Evolutionary conservation across 305 asterid genomes (phyloP).

Genomic region (Rubia tinctorum): DNA sequence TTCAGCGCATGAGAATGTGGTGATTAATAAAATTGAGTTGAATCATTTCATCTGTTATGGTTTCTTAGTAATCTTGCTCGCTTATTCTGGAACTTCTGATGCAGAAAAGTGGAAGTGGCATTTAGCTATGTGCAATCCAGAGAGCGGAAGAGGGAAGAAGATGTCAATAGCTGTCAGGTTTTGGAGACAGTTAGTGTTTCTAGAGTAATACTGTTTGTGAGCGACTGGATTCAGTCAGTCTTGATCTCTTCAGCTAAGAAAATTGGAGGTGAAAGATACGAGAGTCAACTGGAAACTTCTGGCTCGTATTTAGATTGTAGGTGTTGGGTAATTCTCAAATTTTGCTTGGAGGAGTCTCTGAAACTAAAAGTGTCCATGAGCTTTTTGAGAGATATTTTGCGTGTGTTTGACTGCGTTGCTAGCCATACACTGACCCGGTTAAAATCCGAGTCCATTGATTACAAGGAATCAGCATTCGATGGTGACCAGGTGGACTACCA

Average conservation of each 20-base stretch:
- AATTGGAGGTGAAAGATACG: constrained; percentile 35
- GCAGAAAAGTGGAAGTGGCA: constrained; percentile 79
- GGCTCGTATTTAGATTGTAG: constrained; percentile 57
- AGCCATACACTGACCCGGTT: constrained; percentile 39
- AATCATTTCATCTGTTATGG: not conserved
- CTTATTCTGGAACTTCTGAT: constrained; percentile 22
- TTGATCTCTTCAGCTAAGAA: constrained; percentile 64
- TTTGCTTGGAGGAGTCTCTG: constrained; percentile 75
- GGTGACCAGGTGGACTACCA: constrained; percentile 41
- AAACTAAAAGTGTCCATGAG: constrained; percentile 43
- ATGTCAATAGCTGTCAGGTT: constrained; percentile 27
- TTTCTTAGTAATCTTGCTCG: constrained; percentile 18
- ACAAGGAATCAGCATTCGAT: constrained; percentile 25
- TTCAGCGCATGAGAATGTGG: not conserved
- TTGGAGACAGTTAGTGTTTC: constrained; percentile 58
- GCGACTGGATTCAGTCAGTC: constrained; percentile 67
- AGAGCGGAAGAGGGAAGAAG: constrained; percentile 25
- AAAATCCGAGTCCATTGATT: constrained; percentile 19
- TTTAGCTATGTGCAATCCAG: constrained; percentile 54
- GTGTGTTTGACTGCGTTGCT: constrained; percentile 54
- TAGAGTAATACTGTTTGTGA: constrained; percentile 54
- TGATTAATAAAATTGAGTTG: not conserved
- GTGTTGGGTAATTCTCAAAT: constrained; percentile 71
- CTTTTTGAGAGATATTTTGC: constrained; percentile 57
- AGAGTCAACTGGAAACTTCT: constrained; percentile 29